phyloP scores from a whole-genome alignment of 1,284 basidiomycete genomes.

The Sanguinoderma infundibulare region DNA sequence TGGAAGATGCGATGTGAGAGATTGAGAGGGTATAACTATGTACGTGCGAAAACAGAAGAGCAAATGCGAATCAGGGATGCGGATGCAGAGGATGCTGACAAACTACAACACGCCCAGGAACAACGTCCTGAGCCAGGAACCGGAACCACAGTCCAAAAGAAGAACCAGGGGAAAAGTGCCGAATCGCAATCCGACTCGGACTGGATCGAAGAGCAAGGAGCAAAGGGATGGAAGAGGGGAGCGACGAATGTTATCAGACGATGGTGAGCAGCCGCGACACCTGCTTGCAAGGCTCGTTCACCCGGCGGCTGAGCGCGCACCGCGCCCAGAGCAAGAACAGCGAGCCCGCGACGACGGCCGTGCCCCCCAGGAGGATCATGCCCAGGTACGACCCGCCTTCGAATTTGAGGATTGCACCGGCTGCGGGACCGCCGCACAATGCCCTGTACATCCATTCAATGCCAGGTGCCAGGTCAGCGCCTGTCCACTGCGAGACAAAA shows the following conservation, averaged over 20 bases:
- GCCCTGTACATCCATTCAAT: constrained; percentile 43
- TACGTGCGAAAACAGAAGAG: not conserved
- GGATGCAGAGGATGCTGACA: not conserved
- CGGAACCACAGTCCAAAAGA: not conserved
- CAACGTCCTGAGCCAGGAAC: not conserved
- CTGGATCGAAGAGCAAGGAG: not conserved
- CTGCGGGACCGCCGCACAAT: constrained; percentile 61
- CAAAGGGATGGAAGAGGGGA: not conserved
- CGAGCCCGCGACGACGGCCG: constrained; percentile 59
- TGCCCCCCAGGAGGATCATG: constrained; percentile 62
- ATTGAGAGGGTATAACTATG: not conserved
- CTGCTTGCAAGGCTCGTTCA: not conserved
- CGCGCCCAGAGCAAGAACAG: constrained; percentile 54
- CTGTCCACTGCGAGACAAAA: not conserved
- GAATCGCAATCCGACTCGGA: not conserved
- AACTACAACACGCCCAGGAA: not conserved
- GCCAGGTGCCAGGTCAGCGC: not conserved
- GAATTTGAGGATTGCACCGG: constrained; percentile 53
- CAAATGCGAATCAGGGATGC: not conserved
- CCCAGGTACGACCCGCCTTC: constrained; percentile 51
- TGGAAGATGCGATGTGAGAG: no score
- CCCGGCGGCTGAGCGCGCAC: constrained; percentile 43
- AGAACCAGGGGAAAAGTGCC: not conserved
- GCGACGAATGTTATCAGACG: not conserved
- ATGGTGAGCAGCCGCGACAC: not conserved